These are phyloP conservation scores for Pichia sp. DNA, from an alignment of 1,139 yeast genomes.

Conservation along the genomic window DNA sequence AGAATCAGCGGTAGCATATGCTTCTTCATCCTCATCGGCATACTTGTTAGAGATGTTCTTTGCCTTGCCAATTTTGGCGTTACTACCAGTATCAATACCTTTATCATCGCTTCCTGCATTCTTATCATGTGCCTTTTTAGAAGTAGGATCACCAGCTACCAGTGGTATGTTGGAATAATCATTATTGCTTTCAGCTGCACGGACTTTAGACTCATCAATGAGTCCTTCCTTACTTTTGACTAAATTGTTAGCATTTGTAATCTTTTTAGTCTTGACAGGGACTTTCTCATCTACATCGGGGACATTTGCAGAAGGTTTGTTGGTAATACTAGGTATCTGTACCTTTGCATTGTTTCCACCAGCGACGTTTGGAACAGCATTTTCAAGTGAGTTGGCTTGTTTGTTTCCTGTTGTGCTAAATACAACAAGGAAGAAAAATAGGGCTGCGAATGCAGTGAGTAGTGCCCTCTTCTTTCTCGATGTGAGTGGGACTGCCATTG, in stretches of 20 bases:
- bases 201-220: conserved; percentile 28
- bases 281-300: too few relatives aligned
- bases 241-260: conserved; percentile 18
- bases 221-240: conserved; percentile 25
- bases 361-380: too few relatives aligned
- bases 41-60: too few relatives aligned
- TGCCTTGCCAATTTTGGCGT: too few relatives aligned
- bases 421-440: conserved; percentile 11
- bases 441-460: conserved; percentile 22
- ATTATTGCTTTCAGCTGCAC: conserved; percentile 22
- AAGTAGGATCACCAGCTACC: conserved; percentile 18
- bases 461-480: conserved; percentile 24
- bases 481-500: conserved; percentile 7
- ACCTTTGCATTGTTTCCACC: too few relatives aligned
- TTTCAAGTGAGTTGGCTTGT: too few relatives aligned
- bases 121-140: conserved; percentile 10
- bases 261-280: too few relatives aligned
- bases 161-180: conserved; percentile 10
- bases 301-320: too few relatives aligned
- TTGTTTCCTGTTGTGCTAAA: too few relatives aligned
- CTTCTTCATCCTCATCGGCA: too few relatives aligned
- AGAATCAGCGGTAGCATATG: too few relatives aligned
- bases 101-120: not conserved
- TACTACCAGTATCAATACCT: not conserved
- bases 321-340: too few relatives aligned